Evolutionary conservation across 371 early-diverging fungal genomes (phyloP).

Genomic region (Mucor irregularis): DNA sequence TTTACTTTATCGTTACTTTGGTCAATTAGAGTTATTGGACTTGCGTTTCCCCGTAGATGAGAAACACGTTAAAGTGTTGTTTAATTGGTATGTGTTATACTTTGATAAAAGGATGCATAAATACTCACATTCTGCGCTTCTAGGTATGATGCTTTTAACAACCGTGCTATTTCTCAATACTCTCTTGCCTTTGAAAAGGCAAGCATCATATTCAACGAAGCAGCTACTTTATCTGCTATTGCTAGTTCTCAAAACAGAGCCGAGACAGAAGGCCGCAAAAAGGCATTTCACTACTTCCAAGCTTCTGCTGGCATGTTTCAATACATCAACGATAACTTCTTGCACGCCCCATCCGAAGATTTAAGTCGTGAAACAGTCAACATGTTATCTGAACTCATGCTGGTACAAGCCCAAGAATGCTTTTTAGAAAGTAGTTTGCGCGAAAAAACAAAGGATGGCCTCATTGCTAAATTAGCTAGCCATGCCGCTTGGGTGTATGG

Average conservation of each 20-base stretch:
- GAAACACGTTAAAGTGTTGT: conserved; percentile 82
- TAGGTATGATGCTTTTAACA: conserved; percentile 87
- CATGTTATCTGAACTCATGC: conserved; percentile 80
- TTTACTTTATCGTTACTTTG: conserved; percentile 92
- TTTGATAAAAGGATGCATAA: neutral
- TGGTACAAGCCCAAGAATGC: conserved; percentile 95
- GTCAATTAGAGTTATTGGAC: conserved; percentile 94
- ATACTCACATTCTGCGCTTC: neutral
- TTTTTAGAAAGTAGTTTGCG: conserved; percentile 82
- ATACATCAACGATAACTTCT: conserved; percentile 95
- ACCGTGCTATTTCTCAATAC: conserved; percentile 61
- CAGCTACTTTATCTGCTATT: conserved; percentile 74
- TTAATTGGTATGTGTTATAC: conserved; percentile 73
- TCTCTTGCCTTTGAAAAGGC: conserved; percentile 97
- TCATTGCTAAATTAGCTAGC: conserved; percentile 89
- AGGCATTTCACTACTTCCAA: conserved; percentile 87
- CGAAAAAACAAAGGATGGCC: conserved; percentile 82
- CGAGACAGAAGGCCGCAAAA: conserved; percentile 76
- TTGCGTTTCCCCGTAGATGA: conserved; percentile 92
- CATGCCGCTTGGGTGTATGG: conserved; percentile 82
- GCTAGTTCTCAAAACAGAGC: conserved; percentile 73
- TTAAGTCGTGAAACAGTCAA: conserved; percentile 87
- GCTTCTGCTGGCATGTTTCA: conserved; percentile 90
- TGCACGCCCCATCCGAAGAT: conserved; percentile 94
- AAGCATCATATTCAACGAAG: conserved; percentile 92